Base-by-base conservation (phyloP, 176 grass and related monocot genomes). In the Eragrostis curvula region DNA sequence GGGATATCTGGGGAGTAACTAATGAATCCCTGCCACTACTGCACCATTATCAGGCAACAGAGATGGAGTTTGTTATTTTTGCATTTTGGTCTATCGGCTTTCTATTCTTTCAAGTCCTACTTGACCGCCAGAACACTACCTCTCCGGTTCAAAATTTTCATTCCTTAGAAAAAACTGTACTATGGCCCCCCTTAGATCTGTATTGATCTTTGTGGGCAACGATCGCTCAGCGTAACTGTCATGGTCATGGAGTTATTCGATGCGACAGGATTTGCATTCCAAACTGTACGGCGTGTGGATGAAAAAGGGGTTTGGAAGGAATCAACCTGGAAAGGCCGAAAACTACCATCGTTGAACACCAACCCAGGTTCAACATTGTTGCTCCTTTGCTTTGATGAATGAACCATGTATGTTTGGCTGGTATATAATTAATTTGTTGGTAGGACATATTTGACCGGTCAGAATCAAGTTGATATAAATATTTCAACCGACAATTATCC, bases 401-500 rank as follows among this genome's bases (percentile, higher is more conserved):
- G 56, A n/a, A 20, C 18, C 15, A 9, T 11, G 13, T 51, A 51
- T n/a, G n/a, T n/a, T n/a, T n/a, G n/a, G n/a, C n/a, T n/a, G n/a
- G n/a, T n/a, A n/a, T n/a, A n/a, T n/a, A n/a, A n/a, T n/a, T n/a
- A 45, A 6, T 21, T 24, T 20, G n/a, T 46, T 20, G 27, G 6
- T 50, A 51, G 12, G 83, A 74, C 45, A 9, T 46, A 66, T 49
- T 69, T 71, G 83, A 62, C 74, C 12, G 36, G n/a, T 52, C 65
- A 51, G n/a, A 78, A 53, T 29, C 29, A 51, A 27, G 9, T 36
- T 14, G 50, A 48, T 58, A 70, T 44, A 44, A 43, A 53, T 53
- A 83, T 64, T 12, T 53, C 48, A 43, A 27, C 17, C 16, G 43
- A 15, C 8, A 77, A 77, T 62, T 64, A 64, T 48, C 43, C 10